Evolutionary conservation across 2,329 filamentous ascomycete species (phyloP), one percentile per base, ranked within the genome.

Genomic region (Penicillium sp.): DNA sequence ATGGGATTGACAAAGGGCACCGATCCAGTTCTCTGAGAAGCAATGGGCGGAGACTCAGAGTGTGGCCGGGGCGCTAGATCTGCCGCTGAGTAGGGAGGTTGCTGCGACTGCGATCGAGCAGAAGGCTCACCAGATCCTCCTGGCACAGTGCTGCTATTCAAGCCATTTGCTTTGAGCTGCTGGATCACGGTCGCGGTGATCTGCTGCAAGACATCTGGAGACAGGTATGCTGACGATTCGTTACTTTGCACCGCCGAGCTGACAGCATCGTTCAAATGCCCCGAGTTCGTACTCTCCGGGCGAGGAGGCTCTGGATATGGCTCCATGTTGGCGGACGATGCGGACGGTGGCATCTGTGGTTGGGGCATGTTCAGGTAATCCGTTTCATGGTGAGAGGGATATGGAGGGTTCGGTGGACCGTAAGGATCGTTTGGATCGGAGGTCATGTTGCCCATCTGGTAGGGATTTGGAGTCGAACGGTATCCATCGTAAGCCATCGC

Each of bases 141-240:
- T 63, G 68, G 23, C 13, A 64, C 20, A 44, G 65, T 68, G 61
- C 15, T 29, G 23, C 23, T 42, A 7, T 70, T 63, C 52, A 75
- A 54, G 39, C 74, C 75, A 41, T 76, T 71, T 33, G 70, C 73
- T 60, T 80, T 83, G 58, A 84, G 74, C 51, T 85, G 80, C 65
- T 83, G 81, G 41, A 84, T 80, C 21, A 84, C 79, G 49, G 75
- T 80, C 48, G 79, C 78, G 1, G 82, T 85, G 58, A 87, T 83
- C 54, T 84, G 80, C 41, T 82, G 79, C 44, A 88, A 78, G 18
- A 87, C 72, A 7, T 84, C 81, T 2, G 84, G 84, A 45, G 84
- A 80, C 10, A 87, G 71, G 32, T 78, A 76, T 51, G 74, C 75
- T 7, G 77, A 72, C 7, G 76, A 69, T 33, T 80, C 74, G 9